Evolutionary conservation across 495 filamentous ascomycete genomes (phyloP).

Genomic region (Entonaema liquescens): DNA sequence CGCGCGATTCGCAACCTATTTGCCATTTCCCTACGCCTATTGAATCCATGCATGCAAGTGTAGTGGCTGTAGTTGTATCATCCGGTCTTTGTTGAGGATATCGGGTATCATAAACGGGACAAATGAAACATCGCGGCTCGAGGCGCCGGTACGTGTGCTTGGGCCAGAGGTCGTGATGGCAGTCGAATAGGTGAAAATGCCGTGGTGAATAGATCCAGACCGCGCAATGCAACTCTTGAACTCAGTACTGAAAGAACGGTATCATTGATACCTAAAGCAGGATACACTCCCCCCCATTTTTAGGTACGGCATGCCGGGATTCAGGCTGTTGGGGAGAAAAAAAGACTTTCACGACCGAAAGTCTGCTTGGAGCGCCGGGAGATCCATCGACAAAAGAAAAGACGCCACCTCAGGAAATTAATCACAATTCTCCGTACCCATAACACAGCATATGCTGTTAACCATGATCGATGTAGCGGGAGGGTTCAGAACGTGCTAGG

Average conservation of each 20-base stretch:
- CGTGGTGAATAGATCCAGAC: constrained; percentile 9
- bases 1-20: constrained; percentile 1
- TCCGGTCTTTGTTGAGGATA: constrained; percentile 34
- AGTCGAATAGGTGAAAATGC: constrained; percentile 9
- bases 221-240: constrained; percentile 6
- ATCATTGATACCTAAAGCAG: constrained; percentile 6
- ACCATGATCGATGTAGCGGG: not conserved
- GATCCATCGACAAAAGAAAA: not conserved
- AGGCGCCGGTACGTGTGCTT: constrained; percentile 18
- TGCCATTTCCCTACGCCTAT: constrained; percentile 24
- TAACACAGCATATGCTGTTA: not conserved
- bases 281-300: not conserved
- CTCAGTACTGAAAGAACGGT: constrained; percentile 1
- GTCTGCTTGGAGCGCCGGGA: not conserved
- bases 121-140: constrained; percentile 31
- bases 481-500: constrained; percentile 35
- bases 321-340: not conserved
- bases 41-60: constrained; percentile 37
- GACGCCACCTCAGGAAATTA: not conserved
- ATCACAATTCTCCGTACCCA: not conserved
- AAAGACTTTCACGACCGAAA: not conserved
- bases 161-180: constrained; percentile 1
- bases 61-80: constrained; percentile 18
- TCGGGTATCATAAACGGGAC: constrained; percentile 39
- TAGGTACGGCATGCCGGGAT: not conserved